Evolutionary conservation across 2,329 filamentous ascomycete genomes (phyloP), one percentile per base, ranked within the genome.

Genomic region (Aspergillus eucalypticola): DNA sequence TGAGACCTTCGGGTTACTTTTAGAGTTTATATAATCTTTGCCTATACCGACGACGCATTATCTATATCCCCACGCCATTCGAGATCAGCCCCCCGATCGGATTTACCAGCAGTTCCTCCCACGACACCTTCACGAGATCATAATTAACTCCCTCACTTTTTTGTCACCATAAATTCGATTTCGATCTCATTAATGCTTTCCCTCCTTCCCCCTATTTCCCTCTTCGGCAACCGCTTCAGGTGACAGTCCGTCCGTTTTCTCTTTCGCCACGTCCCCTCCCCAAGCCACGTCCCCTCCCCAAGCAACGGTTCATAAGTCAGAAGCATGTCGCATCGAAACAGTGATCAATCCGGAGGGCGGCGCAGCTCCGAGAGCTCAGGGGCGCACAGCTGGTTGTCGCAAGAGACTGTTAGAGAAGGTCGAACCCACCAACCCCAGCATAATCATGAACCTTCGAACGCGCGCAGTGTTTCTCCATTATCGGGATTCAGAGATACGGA

Each of bases 311-410:
- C 46, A 42, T 64, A 54, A 64, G 19, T 51, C 52, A 44, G 56
- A 66, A 68, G 50, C 64, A 77, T 77, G 75, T 69, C 73, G 35
- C 67, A 67, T 65, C 69, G 67, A 52, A 72, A 74, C 58, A 69
- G 70, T 51, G 71, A 75, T 49, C 66, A 66, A 61, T 62, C 69
- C 27, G 70, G 74, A 64, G 66, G 69, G 29, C 73, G 76, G 52
- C 73, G 77, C 66, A 76, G 74, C 58, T 78, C 77, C n/a, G 74
- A 73, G 58, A 76, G 73, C 67, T 76, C 77, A 29, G 76, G 71
- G 51, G 67, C 69, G 50, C 71, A 71, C 54, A 78, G 75, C 66
- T 74, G 71, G 66, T 65, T 70, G 35, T 78, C 77, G 23, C 74
- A 79, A 56, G 76, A 78, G 53, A 79, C 75, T 2, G 66, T 79